A percentile compares a stretch with the other conserved stretches of the same genome.
Evolutionary conservation across 768 basidiomycete species (phyloP).

Genomic region (Lactifluus echinatus): DNA sequence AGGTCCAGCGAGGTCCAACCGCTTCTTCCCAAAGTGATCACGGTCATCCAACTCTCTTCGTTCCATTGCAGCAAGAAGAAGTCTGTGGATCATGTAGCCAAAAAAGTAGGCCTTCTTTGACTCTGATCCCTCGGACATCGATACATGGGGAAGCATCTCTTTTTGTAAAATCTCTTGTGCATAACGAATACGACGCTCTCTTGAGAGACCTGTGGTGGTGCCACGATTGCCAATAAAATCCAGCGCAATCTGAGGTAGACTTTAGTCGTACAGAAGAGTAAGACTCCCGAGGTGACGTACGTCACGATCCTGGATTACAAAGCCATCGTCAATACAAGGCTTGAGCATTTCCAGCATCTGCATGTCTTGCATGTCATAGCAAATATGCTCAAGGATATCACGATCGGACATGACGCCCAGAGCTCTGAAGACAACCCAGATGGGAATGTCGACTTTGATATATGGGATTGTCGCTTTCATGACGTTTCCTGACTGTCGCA

Average conservation of each 20-base stretch:
- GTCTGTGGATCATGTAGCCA: slow-evolving; percentile 98
- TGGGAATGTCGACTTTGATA: slow-evolving; percentile 96
- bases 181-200: slow-evolving; percentile 89
- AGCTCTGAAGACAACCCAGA: slow-evolving; percentile 98
- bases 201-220: slow-evolving; percentile 84
- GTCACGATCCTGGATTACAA: slow-evolving; percentile 95
- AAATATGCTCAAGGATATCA: slow-evolving; percentile 96
- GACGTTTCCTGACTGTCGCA: slow-evolving; percentile 66
- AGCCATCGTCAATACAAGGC: slow-evolving; percentile 97
- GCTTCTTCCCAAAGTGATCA: slow-evolving; percentile 99
- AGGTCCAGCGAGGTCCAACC: slow-evolving; percentile 92
- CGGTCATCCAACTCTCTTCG: slow-evolving; percentile 95
- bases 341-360: slow-evolving; percentile 98
- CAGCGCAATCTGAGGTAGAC: slow-evolving; percentile 48
- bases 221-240: slow-evolving; percentile 99
- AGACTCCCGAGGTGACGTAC: slow-evolving; percentile 32
- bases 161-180: slow-evolving; percentile 98
- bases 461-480: slow-evolving; percentile 98
- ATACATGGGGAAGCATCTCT: slow-evolving; percentile 96
- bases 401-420: slow-evolving; percentile 96
- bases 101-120: slow-evolving; percentile 99
- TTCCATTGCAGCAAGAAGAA: slow-evolving; percentile 88
- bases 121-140: slow-evolving; percentile 91
- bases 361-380: slow-evolving; percentile 93
- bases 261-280: slow-evolving; percentile 13